Conservation (phyloP, 495 filamentous ascomycete species). For the Diplogelasinospora grovesii region DNA sequence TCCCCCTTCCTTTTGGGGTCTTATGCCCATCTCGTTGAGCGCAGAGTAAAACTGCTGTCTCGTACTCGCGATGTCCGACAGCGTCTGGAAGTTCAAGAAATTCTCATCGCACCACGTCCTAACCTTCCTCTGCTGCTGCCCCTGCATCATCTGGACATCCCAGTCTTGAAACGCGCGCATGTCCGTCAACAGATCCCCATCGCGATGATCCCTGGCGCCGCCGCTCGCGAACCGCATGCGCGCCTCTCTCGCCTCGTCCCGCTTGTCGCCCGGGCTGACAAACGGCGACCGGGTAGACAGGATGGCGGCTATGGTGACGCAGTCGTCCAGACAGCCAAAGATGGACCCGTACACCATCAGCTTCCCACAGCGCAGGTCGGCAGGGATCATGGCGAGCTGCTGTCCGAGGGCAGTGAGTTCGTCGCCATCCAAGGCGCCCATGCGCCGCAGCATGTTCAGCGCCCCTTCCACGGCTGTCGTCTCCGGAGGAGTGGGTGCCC, state of each 20-base stretch:
- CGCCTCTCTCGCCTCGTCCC: slow-evolving; percentile 75
- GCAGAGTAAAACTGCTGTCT: slow-evolving; percentile 78
- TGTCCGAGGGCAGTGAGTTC: slow-evolving; percentile 83
- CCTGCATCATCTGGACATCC: slow-evolving; percentile 53
- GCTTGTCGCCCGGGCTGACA: slow-evolving; percentile 68
- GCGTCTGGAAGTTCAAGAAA: slow-evolving; percentile 75
- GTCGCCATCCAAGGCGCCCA: slow-evolving; percentile 81
- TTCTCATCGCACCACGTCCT: slow-evolving; percentile 80
- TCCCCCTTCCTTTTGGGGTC: no score
- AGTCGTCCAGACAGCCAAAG: slow-evolving; percentile 84
- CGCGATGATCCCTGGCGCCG: no score
- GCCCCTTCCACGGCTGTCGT: slow-evolving; percentile 79
- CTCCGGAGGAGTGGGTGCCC: slow-evolving; percentile 83
- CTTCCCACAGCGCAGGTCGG: slow-evolving; percentile 88
- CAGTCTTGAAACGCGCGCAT: slow-evolving; percentile 77
- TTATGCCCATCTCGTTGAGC: slow-evolving; percentile 77
- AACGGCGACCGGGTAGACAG: slow-evolving; percentile 82
- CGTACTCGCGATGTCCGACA: slow-evolving; percentile 82
- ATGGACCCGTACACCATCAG: slow-evolving; percentile 93
- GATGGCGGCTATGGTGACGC: slow-evolving; percentile 84
- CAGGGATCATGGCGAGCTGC: slow-evolving; percentile 89
- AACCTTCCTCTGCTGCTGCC: slow-evolving; percentile 54
- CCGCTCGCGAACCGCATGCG: slow-evolving; percentile 63
- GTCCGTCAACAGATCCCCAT: slow-evolving; percentile 86
- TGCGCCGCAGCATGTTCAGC: slow-evolving; percentile 65